A percentile compares a stretch with the other conserved stretches of the same genome.
Conservation (phyloP, 768 basidiomycete species). For the Daedaleopsis nitida region DNA sequence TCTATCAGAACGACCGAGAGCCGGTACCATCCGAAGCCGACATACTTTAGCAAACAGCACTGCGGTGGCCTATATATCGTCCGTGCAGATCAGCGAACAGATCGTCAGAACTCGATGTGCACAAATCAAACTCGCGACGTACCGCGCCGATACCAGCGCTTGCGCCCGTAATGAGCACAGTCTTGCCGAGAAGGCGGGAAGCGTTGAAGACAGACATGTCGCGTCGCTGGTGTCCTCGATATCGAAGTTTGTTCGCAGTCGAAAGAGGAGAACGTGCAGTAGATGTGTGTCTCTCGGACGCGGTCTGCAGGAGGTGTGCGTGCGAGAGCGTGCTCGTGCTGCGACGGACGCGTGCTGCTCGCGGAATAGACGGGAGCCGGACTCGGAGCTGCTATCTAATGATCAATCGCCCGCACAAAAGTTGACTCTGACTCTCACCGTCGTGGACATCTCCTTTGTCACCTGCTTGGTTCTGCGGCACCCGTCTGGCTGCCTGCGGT, state of each 20-base stretch:
- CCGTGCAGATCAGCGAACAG: not conserved
- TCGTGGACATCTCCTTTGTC: constrained; percentile 5
- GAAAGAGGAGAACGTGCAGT: constrained; percentile 3
- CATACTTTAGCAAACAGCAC: constrained; percentile 86
- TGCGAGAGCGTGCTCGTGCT: constrained; percentile 7
- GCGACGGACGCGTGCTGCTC: constrained; percentile 13
- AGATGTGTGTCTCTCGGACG: not conserved
- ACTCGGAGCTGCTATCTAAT: constrained; percentile 27
- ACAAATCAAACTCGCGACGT: constrained; percentile 29
- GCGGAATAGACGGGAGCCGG: constrained; percentile 26
- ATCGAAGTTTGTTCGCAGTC: not conserved
- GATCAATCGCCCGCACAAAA: constrained; percentile 18
- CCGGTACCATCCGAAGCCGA: not conserved
- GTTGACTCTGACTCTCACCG: constrained; percentile 14
- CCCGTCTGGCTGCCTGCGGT: not conserved
- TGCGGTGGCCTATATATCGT: constrained; percentile 69
- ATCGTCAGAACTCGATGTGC: not conserved
- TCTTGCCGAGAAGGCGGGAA: constrained; percentile 79
- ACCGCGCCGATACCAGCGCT: constrained; percentile 90
- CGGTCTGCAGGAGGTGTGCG: constrained; percentile 6
- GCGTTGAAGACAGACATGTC: constrained; percentile 82
- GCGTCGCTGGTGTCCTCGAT: constrained; percentile 14
- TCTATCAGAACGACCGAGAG: not conserved
- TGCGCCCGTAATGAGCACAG: constrained; percentile 87
- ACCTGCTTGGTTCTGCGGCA: not conserved